Evolutionary conservation across 2,329 filamentous ascomycete genomes (phyloP).

Genomic region (Colletotrichum destructivum): DNA sequence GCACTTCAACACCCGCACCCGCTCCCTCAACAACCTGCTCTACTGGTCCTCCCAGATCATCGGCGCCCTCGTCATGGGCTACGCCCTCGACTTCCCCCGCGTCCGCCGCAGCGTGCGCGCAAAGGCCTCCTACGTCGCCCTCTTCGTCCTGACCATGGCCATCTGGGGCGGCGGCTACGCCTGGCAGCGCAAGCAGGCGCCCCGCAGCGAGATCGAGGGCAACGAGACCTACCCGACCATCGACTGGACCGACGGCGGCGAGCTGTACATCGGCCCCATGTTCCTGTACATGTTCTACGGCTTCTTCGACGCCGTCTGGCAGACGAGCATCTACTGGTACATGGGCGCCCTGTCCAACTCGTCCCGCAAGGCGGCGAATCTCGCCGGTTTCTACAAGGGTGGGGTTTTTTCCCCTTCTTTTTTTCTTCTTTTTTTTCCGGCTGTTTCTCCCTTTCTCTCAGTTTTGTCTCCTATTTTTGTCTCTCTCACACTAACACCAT

Average conservation of each 20-base stretch:
- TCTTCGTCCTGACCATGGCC: slow-evolving; percentile 80
- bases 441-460: no score
- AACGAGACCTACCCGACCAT: slow-evolving; percentile 46
- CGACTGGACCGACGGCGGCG: slow-evolving; percentile 77
- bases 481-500: no score
- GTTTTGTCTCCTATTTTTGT: no score
- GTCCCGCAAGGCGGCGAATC: slow-evolving; percentile 90
- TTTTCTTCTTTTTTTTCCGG: no score
- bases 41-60: slow-evolving; percentile 87
- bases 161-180: slow-evolving; percentile 89
- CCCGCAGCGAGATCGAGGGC: slow-evolving; percentile 57
- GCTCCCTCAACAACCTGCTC: slow-evolving; percentile 83
- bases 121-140: slow-evolving; percentile 71
- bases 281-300: slow-evolving; percentile 94
- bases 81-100: slow-evolving; percentile 73
- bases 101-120: slow-evolving; percentile 78
- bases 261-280: slow-evolving; percentile 80
- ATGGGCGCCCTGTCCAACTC: slow-evolving; percentile 97
- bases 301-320: slow-evolving; percentile 91
- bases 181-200: slow-evolving; percentile 76
- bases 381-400: slow-evolving; percentile 88
- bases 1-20: slow-evolving; percentile 81
- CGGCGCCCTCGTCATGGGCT: slow-evolving; percentile 81
- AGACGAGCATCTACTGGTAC: slow-evolving; percentile 94
- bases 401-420: slow-evolving; percentile 30